Conservation (phyloP, 23 red algal species). For the Gracilaria gracilis region DNA sequence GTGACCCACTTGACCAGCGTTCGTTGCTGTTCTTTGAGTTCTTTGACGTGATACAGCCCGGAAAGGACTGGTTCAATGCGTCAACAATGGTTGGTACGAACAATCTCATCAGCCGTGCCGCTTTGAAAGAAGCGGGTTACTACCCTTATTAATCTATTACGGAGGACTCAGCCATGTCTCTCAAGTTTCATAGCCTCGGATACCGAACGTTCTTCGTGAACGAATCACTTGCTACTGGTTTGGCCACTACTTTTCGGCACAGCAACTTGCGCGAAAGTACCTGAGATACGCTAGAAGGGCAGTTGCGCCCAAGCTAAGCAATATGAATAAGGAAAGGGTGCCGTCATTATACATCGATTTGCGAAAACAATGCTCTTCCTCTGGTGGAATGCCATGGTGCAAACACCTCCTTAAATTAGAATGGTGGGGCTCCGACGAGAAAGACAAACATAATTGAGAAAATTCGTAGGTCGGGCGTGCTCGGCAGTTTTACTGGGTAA, state of each 20-base stretch:
- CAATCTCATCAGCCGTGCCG: constrained; percentile 41
- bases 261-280: constrained; percentile 42
- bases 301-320: too few species aligned
- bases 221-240: constrained; percentile 48
- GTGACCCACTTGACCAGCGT: constrained; percentile 40
- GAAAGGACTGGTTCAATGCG: constrained; percentile 69
- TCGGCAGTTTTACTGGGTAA: too few species aligned
- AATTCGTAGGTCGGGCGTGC: too few species aligned
- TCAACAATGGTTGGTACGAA: constrained; percentile 49
- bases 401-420: too few species aligned
- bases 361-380: too few species aligned
- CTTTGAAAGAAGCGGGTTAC: constrained; percentile 8
- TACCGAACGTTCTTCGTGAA: constrained; percentile 53
- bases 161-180: constrained; percentile 54
- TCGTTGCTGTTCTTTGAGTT: constrained; percentile 32
- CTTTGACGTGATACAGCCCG: constrained; percentile 1
- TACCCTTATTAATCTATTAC: constrained; percentile 49
- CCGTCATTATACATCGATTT: too few species aligned
- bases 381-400: too few species aligned
- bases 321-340: too few species aligned
- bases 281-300: too few species aligned
- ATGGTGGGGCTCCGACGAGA: too few species aligned
- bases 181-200: constrained; percentile 49
- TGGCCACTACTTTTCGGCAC: constrained; percentile 20
- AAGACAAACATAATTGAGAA: too few species aligned